phyloP scores from a whole-genome alignment of 2,329 filamentous ascomycete species.

The Aspergillus quadricinctus region DNA sequence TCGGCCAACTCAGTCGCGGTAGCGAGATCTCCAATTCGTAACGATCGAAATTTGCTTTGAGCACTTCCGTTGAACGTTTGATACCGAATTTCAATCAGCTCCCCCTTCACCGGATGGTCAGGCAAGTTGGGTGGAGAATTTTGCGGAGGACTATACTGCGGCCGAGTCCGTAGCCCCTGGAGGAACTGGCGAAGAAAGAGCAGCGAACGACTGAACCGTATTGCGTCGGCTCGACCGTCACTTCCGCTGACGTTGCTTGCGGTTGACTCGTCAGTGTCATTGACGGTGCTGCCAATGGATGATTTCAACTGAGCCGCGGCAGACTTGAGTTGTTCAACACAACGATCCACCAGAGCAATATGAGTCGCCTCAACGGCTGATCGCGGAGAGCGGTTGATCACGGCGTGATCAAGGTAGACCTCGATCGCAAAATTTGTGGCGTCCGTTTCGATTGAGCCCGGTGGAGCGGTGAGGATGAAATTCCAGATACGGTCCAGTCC shows the following conservation, averaged over 20 bases:
- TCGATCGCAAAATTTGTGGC: constrained; percentile 69
- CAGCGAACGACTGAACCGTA: constrained; percentile 65
- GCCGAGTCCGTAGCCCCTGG: constrained; percentile 46
- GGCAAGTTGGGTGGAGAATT: constrained; percentile 58
- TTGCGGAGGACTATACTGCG: constrained; percentile 58
- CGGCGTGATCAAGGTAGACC: constrained; percentile 60
- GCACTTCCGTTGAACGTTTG: constrained; percentile 64
- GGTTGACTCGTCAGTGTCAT: constrained; percentile 52
- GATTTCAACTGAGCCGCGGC: constrained; percentile 57
- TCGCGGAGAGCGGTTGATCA: constrained; percentile 40
- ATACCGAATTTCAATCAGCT: constrained; percentile 64
- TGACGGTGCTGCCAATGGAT: constrained; percentile 39
- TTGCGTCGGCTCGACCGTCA: constrained; percentile 53
- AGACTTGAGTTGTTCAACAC: constrained; percentile 63
- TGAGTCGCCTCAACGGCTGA: constrained; percentile 57
- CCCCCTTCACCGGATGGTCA: constrained; percentile 54
- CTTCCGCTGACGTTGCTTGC: constrained; percentile 46
- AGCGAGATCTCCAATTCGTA: constrained; percentile 66
- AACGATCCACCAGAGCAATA: constrained; percentile 66
- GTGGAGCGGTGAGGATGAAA: constrained; percentile 66
- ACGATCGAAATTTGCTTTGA: constrained; percentile 56
- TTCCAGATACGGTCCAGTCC: constrained; percentile 74
- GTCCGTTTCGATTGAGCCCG: constrained; percentile 60
- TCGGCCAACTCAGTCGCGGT: constrained; percentile 67
- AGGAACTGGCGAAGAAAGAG: constrained; percentile 65